Conservation (phyloP, 1,284 basidiomycete species). For the Pascua sp. region DNA sequence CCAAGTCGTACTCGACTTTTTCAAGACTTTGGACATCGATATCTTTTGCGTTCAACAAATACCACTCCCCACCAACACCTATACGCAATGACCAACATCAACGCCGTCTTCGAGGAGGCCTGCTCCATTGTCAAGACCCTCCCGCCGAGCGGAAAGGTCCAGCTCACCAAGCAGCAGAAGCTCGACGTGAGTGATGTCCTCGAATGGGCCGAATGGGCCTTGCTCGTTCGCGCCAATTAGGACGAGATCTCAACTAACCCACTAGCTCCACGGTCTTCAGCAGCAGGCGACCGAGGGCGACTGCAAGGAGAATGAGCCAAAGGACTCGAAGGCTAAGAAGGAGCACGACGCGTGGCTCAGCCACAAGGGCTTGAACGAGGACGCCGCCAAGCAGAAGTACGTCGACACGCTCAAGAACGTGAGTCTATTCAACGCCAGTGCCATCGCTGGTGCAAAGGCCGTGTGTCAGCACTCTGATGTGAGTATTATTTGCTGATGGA, state of each 20-base stretch:
- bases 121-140: not conserved
- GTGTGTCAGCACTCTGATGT: not conserved
- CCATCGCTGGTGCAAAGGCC: not conserved
- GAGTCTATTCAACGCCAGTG: not conserved
- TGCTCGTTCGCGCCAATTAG: no score
- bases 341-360: not conserved
- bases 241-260: no score
- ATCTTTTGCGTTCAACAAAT: no score
- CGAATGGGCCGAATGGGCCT: no score
- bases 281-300: constrained; percentile 2
- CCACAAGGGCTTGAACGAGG: constrained; percentile 1
- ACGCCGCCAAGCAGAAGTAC: constrained; percentile 3
- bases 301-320: constrained; percentile 2
- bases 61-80: not conserved
- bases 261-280: not conserved
- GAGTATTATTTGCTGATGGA: not conserved
- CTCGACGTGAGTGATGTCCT: not conserved
- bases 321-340: not conserved
- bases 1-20: no score
- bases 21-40: no score
- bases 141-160: not conserved
- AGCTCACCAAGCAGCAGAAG: constrained; percentile 4
- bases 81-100: constrained; percentile 1
- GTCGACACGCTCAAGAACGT: not conserved
- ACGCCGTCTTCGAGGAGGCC: constrained; percentile 4